These are phyloP conservation scores for Physcia stellaris DNA, from an alignment of 495 filamentous ascomycete species.

Conservation along the genomic window DNA sequence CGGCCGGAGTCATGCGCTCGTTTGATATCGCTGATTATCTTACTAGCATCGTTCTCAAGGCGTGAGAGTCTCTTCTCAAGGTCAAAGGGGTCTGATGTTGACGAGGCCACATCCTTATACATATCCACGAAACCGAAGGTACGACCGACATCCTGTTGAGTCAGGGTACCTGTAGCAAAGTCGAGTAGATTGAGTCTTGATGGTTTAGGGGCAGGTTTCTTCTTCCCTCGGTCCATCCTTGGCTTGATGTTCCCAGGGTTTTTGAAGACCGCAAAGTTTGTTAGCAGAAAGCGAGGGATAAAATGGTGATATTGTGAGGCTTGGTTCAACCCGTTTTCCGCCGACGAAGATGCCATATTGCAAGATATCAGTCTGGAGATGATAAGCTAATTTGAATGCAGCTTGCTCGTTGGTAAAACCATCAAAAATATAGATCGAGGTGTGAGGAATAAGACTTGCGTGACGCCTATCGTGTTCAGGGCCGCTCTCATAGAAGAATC, in stretches of 20 bases:
- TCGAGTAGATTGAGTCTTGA: conserved; percentile 11
- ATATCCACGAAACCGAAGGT: conserved; percentile 29
- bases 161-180: conserved; percentile 12
- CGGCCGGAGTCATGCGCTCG: conserved; percentile 12
- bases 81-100: conserved; percentile 14
- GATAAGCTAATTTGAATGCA: too few species aligned
- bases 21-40: conserved; percentile 20
- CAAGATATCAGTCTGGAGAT: too few species aligned
- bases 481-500: too few species aligned
- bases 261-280: conserved; percentile 26
- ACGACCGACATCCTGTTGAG: conserved; percentile 20
- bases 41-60: conserved; percentile 20
- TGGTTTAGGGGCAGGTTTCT: conserved; percentile 2
- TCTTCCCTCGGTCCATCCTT: neutral
- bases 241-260: conserved; percentile 1
- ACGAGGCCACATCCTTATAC: conserved; percentile 23
- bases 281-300: conserved; percentile 32
- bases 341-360: too few species aligned
- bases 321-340: too few species aligned
- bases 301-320: conserved; percentile 31
- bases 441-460: too few species aligned
- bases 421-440: too few species aligned
- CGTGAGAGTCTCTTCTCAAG: conserved; percentile 25
- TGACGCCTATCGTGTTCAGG: too few species aligned
- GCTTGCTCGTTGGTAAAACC: too few species aligned